A percentile compares a stretch with the other conserved stretches of the same genome.
These are phyloP conservation scores for Leucaena leucocephala DNA, from an alignment of 306 rosid species.

Conservation along the genomic window DNA sequence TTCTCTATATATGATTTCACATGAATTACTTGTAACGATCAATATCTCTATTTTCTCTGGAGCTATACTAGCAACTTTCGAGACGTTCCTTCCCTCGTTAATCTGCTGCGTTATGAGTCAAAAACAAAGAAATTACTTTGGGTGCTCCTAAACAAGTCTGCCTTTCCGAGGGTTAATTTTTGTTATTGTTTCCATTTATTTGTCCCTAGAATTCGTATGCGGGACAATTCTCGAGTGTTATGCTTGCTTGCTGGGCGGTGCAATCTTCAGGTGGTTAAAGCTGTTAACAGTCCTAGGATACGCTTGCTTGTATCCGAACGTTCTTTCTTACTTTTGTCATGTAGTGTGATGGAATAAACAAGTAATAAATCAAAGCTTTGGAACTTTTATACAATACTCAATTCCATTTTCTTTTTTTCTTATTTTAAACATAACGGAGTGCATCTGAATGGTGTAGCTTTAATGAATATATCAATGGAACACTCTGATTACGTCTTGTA, in stretches of 20 bases:
- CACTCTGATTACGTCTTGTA: neutral
- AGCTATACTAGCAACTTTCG: neutral
- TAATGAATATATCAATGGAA: neutral
- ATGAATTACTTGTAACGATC: neutral
- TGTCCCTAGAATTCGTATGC: neutral
- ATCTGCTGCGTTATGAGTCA: neutral
- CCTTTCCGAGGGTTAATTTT: neutral
- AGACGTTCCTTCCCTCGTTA: neutral
- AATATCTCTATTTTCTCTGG: neutral
- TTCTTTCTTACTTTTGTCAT: slow-evolving; percentile 28
- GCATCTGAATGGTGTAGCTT: neutral
- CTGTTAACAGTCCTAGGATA: slow-evolving; percentile 21
- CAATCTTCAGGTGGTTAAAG: slow-evolving; percentile 24
- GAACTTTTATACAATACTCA: slow-evolving; percentile 1
- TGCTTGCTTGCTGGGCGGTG: slow-evolving; percentile 49
- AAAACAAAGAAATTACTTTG: neutral
- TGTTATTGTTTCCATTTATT: neutral
- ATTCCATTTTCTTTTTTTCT: neutral
- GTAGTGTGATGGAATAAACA: slow-evolving; percentile 43
- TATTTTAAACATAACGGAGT: neutral
- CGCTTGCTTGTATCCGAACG: slow-evolving; percentile 44
- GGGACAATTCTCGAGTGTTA: slow-evolving; percentile 5
- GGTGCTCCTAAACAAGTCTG: neutral
- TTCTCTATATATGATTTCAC: neutral
- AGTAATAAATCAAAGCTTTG: neutral